Conservation (phyloP, 441 rosid genomes). For the Bocquillonia castaneifolia region DNA sequence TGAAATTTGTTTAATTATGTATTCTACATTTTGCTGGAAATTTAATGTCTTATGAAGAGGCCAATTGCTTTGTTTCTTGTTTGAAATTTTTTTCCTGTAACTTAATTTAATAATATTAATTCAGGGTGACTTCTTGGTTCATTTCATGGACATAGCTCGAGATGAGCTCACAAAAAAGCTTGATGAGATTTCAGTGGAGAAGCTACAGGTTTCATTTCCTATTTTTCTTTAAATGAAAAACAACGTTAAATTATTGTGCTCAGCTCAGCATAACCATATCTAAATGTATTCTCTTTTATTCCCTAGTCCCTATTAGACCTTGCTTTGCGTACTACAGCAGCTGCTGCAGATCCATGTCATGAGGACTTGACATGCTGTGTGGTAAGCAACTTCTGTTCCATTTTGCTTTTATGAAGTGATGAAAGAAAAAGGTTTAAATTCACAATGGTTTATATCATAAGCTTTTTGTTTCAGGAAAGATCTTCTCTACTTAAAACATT, state of each 20-base stretch:
- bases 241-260: slow-evolving; percentile 7
- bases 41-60: slow-evolving; percentile 4
- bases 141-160: slow-evolving; percentile 95
- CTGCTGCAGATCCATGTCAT: slow-evolving; percentile 95
- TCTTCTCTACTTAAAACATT: slow-evolving; percentile 75
- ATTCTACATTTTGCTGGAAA: not conserved
- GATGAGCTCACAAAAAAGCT: slow-evolving; percentile 82
- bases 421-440: slow-evolving; percentile 10
- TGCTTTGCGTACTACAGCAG: slow-evolving; percentile 93
- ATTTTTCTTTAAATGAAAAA: slow-evolving; percentile 6
- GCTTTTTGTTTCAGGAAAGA: slow-evolving; percentile 61
- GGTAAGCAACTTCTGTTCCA: slow-evolving; percentile 41
- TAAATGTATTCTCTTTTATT: slow-evolving; percentile 20
- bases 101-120: slow-evolving; percentile 21
- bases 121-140: slow-evolving; percentile 98
- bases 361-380: slow-evolving; percentile 94
- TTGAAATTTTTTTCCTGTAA: slow-evolving; percentile 1
- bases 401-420: slow-evolving; percentile 16
- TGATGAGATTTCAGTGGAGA: slow-evolving; percentile 82
- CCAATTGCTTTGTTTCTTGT: not conserved
- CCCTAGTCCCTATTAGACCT: slow-evolving; percentile 92
- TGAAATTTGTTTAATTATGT: slow-evolving; percentile 3
- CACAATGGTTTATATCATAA: slow-evolving; percentile 16
- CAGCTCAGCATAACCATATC: slow-evolving; percentile 9
- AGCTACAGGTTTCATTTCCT: slow-evolving; percentile 63